Conservation (phyloP, 805 yeast genomes). For the Helenozyma baotianmanensis region DNA sequence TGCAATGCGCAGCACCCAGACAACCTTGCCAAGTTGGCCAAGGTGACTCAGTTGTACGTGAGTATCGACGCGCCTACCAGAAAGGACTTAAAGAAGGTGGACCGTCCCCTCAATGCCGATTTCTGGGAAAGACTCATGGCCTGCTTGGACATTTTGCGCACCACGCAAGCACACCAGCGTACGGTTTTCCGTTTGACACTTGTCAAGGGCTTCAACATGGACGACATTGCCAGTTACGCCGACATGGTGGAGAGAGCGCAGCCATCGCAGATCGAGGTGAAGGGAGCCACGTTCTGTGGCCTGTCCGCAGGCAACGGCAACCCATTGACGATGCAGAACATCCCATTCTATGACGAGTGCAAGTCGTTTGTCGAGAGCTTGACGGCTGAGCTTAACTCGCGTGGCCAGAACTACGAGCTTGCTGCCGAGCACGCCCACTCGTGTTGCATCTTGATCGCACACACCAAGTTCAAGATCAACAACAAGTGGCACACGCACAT, state of each 20-base stretch:
- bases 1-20: conserved; percentile 97
- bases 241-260: conserved; percentile 76
- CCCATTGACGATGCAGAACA: conserved; percentile 91
- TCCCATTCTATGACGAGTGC: conserved; percentile 92
- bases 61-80: conserved; percentile 93
- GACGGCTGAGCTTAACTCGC: conserved; percentile 52
- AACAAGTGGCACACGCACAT: conserved; percentile 87
- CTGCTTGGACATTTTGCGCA: conserved; percentile 74
- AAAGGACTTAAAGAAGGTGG: conserved; percentile 72
- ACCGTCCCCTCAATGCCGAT: conserved; percentile 83
- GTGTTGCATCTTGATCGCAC: conserved; percentile 85
- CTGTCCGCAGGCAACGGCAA: conserved; percentile 79
- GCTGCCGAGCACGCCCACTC: conserved; percentile 97
- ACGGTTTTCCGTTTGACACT: conserved; percentile 87
- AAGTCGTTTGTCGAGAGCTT: conserved; percentile 64
- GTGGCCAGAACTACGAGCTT: conserved; percentile 71
- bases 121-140: conserved; percentile 85
- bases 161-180: conserved; percentile 74
- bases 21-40: conserved; percentile 59
- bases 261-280: conserved; percentile 87
- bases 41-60: conserved; percentile 87
- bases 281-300: conserved; percentile 95
- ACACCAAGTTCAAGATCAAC: conserved; percentile 61
- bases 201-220: conserved; percentile 90
- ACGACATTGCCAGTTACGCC: conserved; percentile 74